phyloP scores from a whole-genome alignment of 345 rosid species.

The Citrus mangshanensis region DNA sequence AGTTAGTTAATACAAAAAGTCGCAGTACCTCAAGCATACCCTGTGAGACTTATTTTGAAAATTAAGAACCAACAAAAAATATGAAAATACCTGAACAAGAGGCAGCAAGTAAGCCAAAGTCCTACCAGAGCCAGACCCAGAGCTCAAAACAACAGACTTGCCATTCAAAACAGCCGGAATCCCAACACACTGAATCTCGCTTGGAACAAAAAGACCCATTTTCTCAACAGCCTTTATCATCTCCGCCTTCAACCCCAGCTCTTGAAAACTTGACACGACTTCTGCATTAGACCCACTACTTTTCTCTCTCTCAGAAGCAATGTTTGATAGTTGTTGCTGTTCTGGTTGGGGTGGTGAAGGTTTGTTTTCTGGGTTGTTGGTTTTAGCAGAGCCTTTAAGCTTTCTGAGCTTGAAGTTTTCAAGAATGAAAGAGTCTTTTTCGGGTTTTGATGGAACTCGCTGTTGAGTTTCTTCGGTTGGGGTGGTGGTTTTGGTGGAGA shows the following conservation, averaged over 20 bases:
- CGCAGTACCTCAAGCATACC: too few relatives aligned
- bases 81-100: slow-evolving; percentile 50
- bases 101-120: slow-evolving; percentile 64
- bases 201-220: slow-evolving; percentile 52
- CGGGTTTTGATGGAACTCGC: slow-evolving; percentile 13
- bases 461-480: background rate
- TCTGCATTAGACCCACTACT: slow-evolving; percentile 7
- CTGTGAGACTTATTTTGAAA: too few relatives aligned
- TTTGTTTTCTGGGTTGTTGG: slow-evolving; percentile 11
- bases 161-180: slow-evolving; percentile 61
- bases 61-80: too few relatives aligned
- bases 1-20: background rate
- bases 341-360: background rate
- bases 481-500: background rate
- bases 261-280: slow-evolving; percentile 40
- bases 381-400: slow-evolving; percentile 37
- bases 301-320: slow-evolving; percentile 6
- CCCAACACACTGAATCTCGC: slow-evolving; percentile 68
- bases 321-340: background rate
- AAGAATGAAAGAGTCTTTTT: slow-evolving; percentile 21
- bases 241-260: slow-evolving; percentile 53
- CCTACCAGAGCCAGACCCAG: slow-evolving; percentile 63
- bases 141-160: slow-evolving; percentile 56
- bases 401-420: slow-evolving; percentile 49
- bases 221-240: slow-evolving; percentile 44